Base-by-base conservation (phyloP, 1,284 basidiomycete species). In the Cutaneotrichosporon mucoides region DNA sequence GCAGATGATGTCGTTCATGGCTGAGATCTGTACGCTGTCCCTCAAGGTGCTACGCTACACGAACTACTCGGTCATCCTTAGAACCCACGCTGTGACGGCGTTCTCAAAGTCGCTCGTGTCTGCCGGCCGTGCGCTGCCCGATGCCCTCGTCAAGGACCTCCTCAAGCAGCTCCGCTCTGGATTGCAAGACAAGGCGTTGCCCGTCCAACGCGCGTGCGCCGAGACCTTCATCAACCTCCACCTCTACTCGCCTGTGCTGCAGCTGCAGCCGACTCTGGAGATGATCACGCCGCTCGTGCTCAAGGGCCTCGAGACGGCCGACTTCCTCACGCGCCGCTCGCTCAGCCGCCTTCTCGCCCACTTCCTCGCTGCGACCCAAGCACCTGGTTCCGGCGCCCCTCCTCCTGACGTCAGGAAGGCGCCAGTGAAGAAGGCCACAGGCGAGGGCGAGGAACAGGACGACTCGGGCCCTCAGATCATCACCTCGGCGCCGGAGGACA, bases 1-100 rank as follows among this genome's bases (percentile, higher is more conserved):
- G 13, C 66, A 96, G 88, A 87, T 93, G 74, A 97, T 96, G 93
- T 95, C 92, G 0, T 88, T 92, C 68, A 89, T 93, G 85, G 84
- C 87, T 47, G 94, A 97, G 72, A 88, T 94, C 41, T 81, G 85
- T 15, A 79, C 82, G 1, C 80, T 85, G 0, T 81, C 86, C 0
- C 73, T 89, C 51, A 89, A 86, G 74, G 84, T 86, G 0, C 82
- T 84, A 62, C 78, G 77, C 56, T 86, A 84, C 62, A 85, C 86
- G 10, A 91, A 88, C 42, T 82, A 80, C 88, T 84, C 85, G 11
- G 84, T 92, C 61, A 83, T 94, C 34, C 82, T 97, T 24, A 86
- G 93, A 15, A 91, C 85, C 67, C 87, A 94, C 66, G 90, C 92
- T 0, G 79, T 98, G 1, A 70, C 84, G 2, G 84, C 90, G 5